phyloP scores from a whole-genome alignment of 169 alveolate genomes.

The Eimeria tenella region DNA sequence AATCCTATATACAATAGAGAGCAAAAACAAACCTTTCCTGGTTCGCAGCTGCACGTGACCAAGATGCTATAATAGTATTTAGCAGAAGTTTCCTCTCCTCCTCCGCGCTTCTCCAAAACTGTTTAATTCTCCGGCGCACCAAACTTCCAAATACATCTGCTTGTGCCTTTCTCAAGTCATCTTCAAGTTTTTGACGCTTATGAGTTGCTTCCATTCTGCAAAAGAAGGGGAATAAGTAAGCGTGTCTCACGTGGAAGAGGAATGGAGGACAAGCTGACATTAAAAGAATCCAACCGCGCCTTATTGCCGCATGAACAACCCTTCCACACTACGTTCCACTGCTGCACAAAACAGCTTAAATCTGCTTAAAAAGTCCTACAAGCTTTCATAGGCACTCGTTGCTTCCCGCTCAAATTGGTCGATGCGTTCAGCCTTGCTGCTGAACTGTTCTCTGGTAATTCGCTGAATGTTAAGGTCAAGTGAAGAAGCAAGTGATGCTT shows the following conservation, averaged over 20 bases:
- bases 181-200: conserved; percentile 64
- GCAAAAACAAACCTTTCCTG: conserved; percentile 56
- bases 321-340: too few relatives aligned
- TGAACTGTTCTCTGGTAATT: conserved; percentile 56
- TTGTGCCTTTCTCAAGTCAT: conserved; percentile 33
- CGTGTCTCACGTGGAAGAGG: too few relatives aligned
- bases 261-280: too few relatives aligned
- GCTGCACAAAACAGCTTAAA: not conserved
- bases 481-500: conserved; percentile 32
- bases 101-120: conserved; percentile 19
- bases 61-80: conserved; percentile 19
- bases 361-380: not conserved
- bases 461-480: conserved; percentile 47
- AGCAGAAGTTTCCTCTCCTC: conserved; percentile 39
- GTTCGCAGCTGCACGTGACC: conserved; percentile 55
- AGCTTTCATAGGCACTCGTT: conserved; percentile 26
- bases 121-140: conserved; percentile 51
- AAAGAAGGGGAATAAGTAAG: not conserved
- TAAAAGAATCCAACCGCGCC: too few relatives aligned
- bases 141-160: conserved; percentile 31
- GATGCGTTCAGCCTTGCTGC: conserved; percentile 49
- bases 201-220: conserved; percentile 57
- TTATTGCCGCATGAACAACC: too few relatives aligned
- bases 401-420: conserved; percentile 61
- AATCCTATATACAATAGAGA: not conserved